phyloP scores from a whole-genome alignment of 106 monocot species.

The Allium cepa region DNA sequence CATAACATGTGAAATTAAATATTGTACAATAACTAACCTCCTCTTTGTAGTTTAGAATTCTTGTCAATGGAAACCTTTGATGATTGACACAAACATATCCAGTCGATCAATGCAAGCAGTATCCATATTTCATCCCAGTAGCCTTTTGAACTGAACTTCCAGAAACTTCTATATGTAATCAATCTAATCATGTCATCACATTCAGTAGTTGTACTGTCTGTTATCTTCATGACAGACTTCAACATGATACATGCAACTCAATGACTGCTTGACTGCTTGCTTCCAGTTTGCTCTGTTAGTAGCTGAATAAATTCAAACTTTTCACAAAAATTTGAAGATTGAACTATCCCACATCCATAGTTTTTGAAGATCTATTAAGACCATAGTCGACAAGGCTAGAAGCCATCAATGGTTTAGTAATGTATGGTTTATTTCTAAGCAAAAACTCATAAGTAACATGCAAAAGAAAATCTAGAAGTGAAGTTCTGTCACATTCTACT shows the following conservation, averaged over 20 bases:
- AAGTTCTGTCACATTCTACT: slow-evolving; percentile 14
- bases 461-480: slow-evolving; percentile 72
- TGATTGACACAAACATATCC: neutral
- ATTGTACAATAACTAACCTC: too few relatives aligned
- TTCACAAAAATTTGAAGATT: neutral
- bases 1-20: neutral
- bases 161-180: too few relatives aligned
- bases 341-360: slow-evolving; percentile 19
- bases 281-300: slow-evolving; percentile 1
- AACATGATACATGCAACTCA: neutral
- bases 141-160: too few relatives aligned
- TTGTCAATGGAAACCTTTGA: neutral
- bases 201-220: too few relatives aligned
- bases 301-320: neutral
- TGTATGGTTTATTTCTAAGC: slow-evolving; percentile 9
- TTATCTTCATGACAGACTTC: too few relatives aligned
- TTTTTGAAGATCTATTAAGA: neutral
- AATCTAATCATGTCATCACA: too few relatives aligned
- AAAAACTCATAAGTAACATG: slow-evolving; percentile 38
- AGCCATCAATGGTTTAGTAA: slow-evolving; percentile 14
- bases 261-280: neutral
- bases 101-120: too few relatives aligned
- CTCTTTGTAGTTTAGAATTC: too few relatives aligned
- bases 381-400: slow-evolving; percentile 9
- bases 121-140: too few relatives aligned